Evolutionary conservation across 257 asterid genomes (phyloP).

Genomic region (Solanum acaule): DNA sequence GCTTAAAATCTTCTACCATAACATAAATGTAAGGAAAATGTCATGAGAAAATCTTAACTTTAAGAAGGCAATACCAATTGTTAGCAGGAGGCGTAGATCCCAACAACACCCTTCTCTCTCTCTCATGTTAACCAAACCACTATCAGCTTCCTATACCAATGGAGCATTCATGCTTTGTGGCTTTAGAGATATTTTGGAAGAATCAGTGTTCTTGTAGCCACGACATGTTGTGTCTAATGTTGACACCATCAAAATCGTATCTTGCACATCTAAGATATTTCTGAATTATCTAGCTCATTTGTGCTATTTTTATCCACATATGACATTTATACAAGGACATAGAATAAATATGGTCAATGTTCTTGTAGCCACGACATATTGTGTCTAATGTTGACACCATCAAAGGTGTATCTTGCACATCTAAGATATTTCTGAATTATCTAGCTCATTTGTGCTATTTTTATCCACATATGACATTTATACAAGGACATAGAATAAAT

Average conservation of each 20-base stretch:
- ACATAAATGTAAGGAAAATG: neutral
- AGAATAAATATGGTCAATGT: neutral
- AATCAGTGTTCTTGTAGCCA: neutral
- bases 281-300: neutral
- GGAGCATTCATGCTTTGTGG: neutral
- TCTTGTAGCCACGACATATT: neutral
- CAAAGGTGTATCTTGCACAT: constrained; percentile 1
- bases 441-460: neutral
- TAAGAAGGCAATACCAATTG: neutral
- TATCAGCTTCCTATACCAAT: neutral
- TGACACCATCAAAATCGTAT: neutral
- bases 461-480: neutral
- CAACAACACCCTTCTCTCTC: neutral
- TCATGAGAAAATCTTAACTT: neutral
- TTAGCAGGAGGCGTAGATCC: too few relatives aligned
- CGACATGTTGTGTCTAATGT: neutral
- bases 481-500: neutral
- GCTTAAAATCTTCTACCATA: neutral
- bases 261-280: constrained; percentile 14
- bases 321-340: neutral
- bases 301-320: neutral
- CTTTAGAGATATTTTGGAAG: neutral
- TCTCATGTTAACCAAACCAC: neutral
- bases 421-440: constrained; percentile 5
- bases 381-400: neutral